Evolutionary conservation across 768 basidiomycete genomes (phyloP).

Genomic region (Tricholoma flavovirens): DNA sequence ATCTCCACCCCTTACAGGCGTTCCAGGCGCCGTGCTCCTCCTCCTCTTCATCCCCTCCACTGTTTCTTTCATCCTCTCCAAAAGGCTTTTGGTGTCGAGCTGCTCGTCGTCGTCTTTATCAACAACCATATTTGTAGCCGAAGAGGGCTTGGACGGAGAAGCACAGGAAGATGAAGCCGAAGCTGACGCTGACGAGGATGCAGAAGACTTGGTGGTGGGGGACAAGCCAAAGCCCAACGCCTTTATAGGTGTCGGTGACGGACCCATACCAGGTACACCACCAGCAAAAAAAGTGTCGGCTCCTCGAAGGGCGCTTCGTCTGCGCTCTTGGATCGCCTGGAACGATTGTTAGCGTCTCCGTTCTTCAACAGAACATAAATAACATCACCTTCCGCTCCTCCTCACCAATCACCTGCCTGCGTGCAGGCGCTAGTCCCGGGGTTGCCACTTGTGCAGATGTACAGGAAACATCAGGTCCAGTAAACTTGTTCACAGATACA

Average conservation of each 20-base stretch:
- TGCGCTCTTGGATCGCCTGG: slow-evolving; percentile 57
- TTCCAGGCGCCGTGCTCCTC: slow-evolving; percentile 27
- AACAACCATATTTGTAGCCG: slow-evolving; percentile 14
- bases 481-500: not conserved
- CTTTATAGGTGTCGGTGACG: slow-evolving; percentile 10
- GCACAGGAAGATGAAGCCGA: not conserved
- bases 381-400: slow-evolving; percentile 40
- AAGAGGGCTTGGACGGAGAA: slow-evolving; percentile 8
- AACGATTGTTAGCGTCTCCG: not conserved
- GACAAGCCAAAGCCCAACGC: slow-evolving; percentile 2
- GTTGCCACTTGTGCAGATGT: slow-evolving; percentile 8
- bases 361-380: not conserved
- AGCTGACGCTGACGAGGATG: slow-evolving; percentile 3
- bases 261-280: slow-evolving; percentile 47
- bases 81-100: slow-evolving; percentile 34
- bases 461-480: not conserved
- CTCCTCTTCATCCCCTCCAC: slow-evolving; percentile 43
- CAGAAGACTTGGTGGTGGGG: slow-evolving; percentile 17
- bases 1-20: slow-evolving; percentile 3
- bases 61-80: slow-evolving; percentile 46
- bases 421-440: slow-evolving; percentile 1
- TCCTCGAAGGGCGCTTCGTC: slow-evolving; percentile 50
- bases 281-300: slow-evolving; percentile 47
- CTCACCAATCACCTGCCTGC: slow-evolving; percentile 28
- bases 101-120: slow-evolving; percentile 27